These are phyloP conservation scores for Gyromitra esculenta DNA, from an alignment of 2,329 filamentous ascomycete genomes.

Conservation along the genomic window DNA sequence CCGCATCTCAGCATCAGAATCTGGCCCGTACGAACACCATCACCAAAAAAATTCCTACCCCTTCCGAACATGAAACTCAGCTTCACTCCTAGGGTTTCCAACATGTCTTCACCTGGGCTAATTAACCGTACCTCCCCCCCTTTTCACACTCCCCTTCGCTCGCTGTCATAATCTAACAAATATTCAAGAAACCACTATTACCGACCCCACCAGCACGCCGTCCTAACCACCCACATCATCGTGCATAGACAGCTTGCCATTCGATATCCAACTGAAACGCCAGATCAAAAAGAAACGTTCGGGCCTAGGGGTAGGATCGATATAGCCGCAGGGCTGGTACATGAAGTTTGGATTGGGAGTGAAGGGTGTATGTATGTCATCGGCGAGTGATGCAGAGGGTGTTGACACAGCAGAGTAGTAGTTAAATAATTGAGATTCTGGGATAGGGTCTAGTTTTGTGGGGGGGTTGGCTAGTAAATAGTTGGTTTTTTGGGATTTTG, in stretches of 20 bases:
- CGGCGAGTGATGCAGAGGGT: constrained; percentile 59
- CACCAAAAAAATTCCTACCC: constrained; percentile 17
- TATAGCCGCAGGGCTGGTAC: constrained; percentile 67
- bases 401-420: background rate
- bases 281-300: constrained; percentile 66
- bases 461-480: too few relatives aligned
- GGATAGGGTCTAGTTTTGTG: too few relatives aligned
- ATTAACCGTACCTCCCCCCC: constrained; percentile 64
- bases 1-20: too few relatives aligned
- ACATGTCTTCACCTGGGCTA: constrained; percentile 71
- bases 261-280: constrained; percentile 66
- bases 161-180: constrained; percentile 17
- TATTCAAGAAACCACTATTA: constrained; percentile 68
- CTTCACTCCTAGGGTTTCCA: constrained; percentile 70
- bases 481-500: too few relatives aligned
- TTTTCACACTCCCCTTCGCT: background rate
- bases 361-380: constrained; percentile 71
- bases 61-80: constrained; percentile 56
- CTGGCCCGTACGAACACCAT: background rate
- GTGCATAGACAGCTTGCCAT: constrained; percentile 68
- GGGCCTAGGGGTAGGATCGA: constrained; percentile 67
- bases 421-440: background rate
- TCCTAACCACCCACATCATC: constrained; percentile 70
- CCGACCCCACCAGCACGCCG: constrained; percentile 68
- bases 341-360: constrained; percentile 71